Evolutionary conservation across 148 eudicot genomes (phyloP).

Genomic region (Vaccinium corymbosum): DNA sequence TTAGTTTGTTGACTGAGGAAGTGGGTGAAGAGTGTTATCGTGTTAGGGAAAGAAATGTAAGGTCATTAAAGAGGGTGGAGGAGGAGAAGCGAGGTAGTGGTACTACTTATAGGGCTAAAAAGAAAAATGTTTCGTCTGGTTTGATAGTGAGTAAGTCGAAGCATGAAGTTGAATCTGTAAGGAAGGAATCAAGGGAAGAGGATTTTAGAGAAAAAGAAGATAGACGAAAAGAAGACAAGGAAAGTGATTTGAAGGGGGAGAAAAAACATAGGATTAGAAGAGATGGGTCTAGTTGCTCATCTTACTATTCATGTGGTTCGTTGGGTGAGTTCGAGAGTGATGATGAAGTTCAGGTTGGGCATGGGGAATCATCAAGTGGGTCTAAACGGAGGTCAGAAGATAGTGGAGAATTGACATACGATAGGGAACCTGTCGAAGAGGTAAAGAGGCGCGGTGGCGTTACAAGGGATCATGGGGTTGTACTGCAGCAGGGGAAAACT

Average conservation of each 20-base stretch:
- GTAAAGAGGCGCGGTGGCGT: constrained; percentile 25
- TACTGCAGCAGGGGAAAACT: constrained; percentile 25
- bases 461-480: constrained; percentile 25
- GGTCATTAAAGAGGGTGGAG: constrained; percentile 27
- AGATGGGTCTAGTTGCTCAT: constrained; percentile 55
- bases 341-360: constrained; percentile 32
- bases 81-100: constrained; percentile 28
- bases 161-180: constrained; percentile 26
- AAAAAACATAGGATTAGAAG: constrained; percentile 41
- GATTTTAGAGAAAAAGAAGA: constrained; percentile 31
- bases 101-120: constrained; percentile 19
- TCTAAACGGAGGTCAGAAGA: constrained; percentile 30
- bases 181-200: constrained; percentile 26
- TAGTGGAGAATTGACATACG: constrained; percentile 31
- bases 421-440: constrained; percentile 30
- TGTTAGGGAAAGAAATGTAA: constrained; percentile 34
- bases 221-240: constrained; percentile 23
- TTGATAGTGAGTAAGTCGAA: constrained; percentile 24
- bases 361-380: constrained; percentile 33
- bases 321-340: constrained; percentile 49
- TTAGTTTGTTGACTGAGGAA: constrained; percentile 72
- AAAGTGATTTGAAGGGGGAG: constrained; percentile 27
- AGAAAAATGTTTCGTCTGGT: constrained; percentile 25
- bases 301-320: constrained; percentile 54
- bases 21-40: constrained; percentile 38